Base-by-base conservation (phyloP, 2,329 filamentous ascomycete species). In the Claviceps lovelessii region DNA sequence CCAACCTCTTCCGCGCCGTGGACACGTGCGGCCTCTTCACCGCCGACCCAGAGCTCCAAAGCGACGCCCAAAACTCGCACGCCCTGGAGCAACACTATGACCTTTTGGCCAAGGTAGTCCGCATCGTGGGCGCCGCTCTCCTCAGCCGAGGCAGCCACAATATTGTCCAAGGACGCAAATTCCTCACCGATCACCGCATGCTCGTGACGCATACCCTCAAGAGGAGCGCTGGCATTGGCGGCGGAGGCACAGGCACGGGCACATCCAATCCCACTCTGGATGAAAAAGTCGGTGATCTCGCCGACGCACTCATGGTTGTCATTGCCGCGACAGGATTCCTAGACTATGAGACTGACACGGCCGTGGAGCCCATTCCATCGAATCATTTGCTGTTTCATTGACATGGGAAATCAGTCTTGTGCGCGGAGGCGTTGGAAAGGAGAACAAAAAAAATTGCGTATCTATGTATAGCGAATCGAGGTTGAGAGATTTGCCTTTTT, bases 131-230 rank as follows among this genome's bases (percentile, higher is more conserved):
- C 51, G 85, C 88, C 4, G 85, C 88, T 0, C 81, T 96, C 15
- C 78, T 96, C 51, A 86, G 84, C 59, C 81, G 89, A 49, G 91
- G 91, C 0, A 76, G 85, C 19, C 86, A 94, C 63, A 95, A 95
- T 67, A 80, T 90, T 45, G 78, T 84, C 45, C 87, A 90, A 65
- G 90, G 85, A 0, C 81, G 86, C 55, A 77, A 77, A 41, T 98
- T 98, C 70, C 73, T 98, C 57, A 78, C 79, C 6, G 86, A 93
- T 59, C 89, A 95, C 67, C 79, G 91, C 58, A 82, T 85, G 67
- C 82, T 90, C 55, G 88, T 97, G 62, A 82, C 93, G 59, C 86
- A 90, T 49, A 84, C 95, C 23, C 87, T 98, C 64, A 98, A 98
- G 73, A 79, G 90, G 60, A 88, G 87, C 61, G 88, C 88, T 0